Conservation (phyloP, 768 basidiomycete species). For the Cytidiella melzeri region DNA sequence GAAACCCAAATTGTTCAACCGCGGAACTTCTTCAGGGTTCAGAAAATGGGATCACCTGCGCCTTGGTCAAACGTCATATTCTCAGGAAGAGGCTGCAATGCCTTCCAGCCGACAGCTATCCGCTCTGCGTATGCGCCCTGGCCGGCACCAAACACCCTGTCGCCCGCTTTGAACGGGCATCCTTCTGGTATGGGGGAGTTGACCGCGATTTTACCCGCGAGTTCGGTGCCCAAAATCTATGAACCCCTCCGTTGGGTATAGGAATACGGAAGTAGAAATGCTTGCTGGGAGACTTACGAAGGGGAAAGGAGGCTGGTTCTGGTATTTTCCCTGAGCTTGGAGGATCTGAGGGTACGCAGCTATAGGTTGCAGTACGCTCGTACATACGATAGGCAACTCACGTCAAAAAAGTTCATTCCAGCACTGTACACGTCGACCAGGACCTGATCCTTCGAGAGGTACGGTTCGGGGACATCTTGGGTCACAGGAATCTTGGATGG, state of each 20-base stretch:
- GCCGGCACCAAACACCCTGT: slow-evolving; percentile 79
- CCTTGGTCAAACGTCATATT: slow-evolving; percentile 80
- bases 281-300: slow-evolving; percentile 35
- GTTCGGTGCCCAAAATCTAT: slow-evolving; percentile 66
- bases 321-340: slow-evolving; percentile 88
- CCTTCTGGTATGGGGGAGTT: slow-evolving; percentile 73
- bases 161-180: slow-evolving; percentile 75
- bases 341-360: slow-evolving; percentile 46
- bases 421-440: slow-evolving; percentile 49
- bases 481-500: slow-evolving; percentile 35
- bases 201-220: slow-evolving; percentile 69
- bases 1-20: background rate
- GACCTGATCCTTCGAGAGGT: slow-evolving; percentile 31
- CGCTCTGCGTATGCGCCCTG: slow-evolving; percentile 82
- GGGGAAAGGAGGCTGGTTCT: slow-evolving; percentile 75
- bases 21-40: background rate
- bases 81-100: slow-evolving; percentile 64
- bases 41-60: slow-evolving; percentile 44
- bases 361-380: background rate
- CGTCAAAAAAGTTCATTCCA: slow-evolving; percentile 45
- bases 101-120: slow-evolving; percentile 46
- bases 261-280: background rate
- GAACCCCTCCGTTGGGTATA: background rate
- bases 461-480: slow-evolving; percentile 35
- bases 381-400: slow-evolving; percentile 11